Conservation (phyloP, 257 asterid genomes). For the Rauvolfia tetraphylla region DNA sequence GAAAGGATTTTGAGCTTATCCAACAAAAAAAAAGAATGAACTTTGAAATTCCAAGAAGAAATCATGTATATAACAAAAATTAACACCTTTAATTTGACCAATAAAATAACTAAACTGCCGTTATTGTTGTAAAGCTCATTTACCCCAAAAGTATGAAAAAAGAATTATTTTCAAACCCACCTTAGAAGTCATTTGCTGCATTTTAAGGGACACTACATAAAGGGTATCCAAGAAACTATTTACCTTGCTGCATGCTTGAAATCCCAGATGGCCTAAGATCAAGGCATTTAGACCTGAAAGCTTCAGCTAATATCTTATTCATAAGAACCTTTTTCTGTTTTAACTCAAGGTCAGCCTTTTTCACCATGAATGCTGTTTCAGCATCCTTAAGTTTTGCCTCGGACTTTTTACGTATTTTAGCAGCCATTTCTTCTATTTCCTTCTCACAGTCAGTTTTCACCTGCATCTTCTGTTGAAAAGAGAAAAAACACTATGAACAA, state of each 20-base stretch:
- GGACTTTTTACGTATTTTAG: constrained; percentile 45
- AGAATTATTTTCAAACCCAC: neutral
- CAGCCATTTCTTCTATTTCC: constrained; percentile 49
- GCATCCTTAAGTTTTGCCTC: constrained; percentile 45
- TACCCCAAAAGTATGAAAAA: neutral
- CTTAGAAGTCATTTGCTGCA: neutral
- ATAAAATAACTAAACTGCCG: neutral
- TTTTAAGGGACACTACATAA: neutral
- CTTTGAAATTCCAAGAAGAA: neutral
- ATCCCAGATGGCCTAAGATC: constrained; percentile 44
- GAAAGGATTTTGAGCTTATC: no score
- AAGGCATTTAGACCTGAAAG: constrained; percentile 39
- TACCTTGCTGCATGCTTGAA: constrained; percentile 57
- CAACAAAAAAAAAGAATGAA: no score
- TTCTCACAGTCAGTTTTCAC: constrained; percentile 52
- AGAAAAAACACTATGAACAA: neutral
- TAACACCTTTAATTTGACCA: neutral
- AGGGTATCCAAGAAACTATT: constrained; percentile 10
- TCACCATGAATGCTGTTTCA: constrained; percentile 33
- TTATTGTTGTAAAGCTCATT: neutral
- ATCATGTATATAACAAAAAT: neutral
- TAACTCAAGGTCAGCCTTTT: constrained; percentile 33
- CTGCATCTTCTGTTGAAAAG: constrained; percentile 39
- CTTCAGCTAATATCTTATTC: constrained; percentile 57
- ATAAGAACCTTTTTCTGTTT: constrained; percentile 35